Evolutionary conservation across 2,329 filamentous ascomycete species (phyloP).

Genomic region (Fusarium beomiforme): DNA sequence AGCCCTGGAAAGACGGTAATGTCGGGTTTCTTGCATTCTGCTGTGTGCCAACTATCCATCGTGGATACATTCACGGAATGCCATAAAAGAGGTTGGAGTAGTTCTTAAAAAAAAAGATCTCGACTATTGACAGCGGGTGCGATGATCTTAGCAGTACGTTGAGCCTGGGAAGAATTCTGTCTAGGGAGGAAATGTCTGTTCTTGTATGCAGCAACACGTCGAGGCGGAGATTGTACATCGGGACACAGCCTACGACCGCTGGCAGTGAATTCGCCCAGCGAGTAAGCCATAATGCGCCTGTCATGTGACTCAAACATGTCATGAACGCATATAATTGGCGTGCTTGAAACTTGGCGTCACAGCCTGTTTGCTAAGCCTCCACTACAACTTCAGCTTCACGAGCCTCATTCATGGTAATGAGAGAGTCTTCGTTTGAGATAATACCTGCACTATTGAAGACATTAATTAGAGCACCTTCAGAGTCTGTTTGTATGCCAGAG

Average conservation of each 20-base stretch:
- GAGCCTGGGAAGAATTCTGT: too few relatives aligned
- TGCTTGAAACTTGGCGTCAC: neutral
- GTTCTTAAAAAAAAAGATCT: too few relatives aligned
- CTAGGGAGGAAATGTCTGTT: too few relatives aligned
- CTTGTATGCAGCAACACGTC: too few relatives aligned
- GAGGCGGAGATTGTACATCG: neutral
- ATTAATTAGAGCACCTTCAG: too few relatives aligned
- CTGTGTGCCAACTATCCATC: neutral
- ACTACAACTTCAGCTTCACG: too few relatives aligned
- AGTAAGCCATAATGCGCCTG: neutral
- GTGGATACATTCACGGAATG: fast-evolving
- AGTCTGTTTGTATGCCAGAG: too few relatives aligned
- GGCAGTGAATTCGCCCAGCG: neutral
- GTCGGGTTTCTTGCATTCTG: neutral
- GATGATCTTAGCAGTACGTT: too few relatives aligned
- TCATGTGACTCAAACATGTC: fast-evolving
- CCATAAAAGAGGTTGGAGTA: neutral
- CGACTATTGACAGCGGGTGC: too few relatives aligned
- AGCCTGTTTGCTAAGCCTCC: neutral
- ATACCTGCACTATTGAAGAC: too few relatives aligned
- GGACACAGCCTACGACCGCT: neutral
- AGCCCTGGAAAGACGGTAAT: neutral
- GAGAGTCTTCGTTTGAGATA: too few relatives aligned
- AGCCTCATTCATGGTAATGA: too few relatives aligned
- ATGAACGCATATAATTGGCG: fast-evolving